Base-by-base conservation (phyloP, 2,329 filamentous ascomycete species). In the Colletotrichum chlorophyti region DNA sequence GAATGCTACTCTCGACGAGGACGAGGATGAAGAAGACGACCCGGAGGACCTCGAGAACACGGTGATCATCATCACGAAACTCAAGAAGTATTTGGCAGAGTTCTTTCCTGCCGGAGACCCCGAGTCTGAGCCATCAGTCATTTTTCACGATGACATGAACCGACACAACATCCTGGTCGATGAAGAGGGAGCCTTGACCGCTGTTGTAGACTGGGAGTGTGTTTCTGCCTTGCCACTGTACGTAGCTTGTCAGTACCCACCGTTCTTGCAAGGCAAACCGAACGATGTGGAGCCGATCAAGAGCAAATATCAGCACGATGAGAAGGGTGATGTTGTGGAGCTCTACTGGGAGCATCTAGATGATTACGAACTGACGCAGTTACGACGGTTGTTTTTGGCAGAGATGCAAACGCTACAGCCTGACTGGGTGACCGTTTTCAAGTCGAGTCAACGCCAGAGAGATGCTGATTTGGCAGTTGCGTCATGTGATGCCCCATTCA, bases 191-290 rank as follows among this genome's bases (percentile, higher is more conserved):
- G 51, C 55, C 0, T 61, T 79, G 6, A 74, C 72, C 1, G 76
- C 63, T 7, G 52, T 79, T 0, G 47, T 78, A 4, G 76, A 79
- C 60, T 80, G 75, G 74, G 75, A 79, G 52, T 77, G 71, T 35
- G 70, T 77, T 10, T 77, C 73, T 1, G 63, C 72, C 2, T 23
- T 78, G 53, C 77, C 76, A 6, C 60, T 72, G 14, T 79, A 15
- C 4, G 10, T 19, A 11, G 40, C 40, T 17, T 43, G 40, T 15
- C 23, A 43, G 40, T 43, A 43, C 15, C 40, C 40, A 7, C 14
- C 31, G 6, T 48, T 37, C 23, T 14, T 48, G 8, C 31, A 37
- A 27, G 19, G 31, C 31, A 24, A 26, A 24, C 19, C 29, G 32
- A 21, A 24, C n/a, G 45, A 48, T 6, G n/a, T 14, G 11, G 21